phyloP scores from a whole-genome alignment of 176 grass and related monocot genomes.

The Neostapfia colusana region DNA sequence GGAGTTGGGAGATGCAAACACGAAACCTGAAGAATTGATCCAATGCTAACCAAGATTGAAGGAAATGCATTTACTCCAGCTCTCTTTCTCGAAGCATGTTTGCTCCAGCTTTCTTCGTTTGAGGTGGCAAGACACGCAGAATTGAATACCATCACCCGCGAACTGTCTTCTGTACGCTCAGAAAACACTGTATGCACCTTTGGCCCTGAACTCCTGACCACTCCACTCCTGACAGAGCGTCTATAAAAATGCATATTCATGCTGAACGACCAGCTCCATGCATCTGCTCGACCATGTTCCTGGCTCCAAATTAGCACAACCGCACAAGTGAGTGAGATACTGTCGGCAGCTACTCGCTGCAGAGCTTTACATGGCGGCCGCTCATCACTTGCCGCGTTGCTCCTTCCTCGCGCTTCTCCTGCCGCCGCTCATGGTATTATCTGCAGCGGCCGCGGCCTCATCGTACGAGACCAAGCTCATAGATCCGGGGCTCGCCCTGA shows the following conservation, averaged over 20 bases:
- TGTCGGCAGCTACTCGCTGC: neutral
- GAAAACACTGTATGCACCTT: neutral
- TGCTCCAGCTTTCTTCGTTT: too few relatives aligned
- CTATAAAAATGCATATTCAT: neutral
- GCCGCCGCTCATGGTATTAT: neutral
- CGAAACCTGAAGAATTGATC: neutral
- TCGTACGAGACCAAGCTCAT: conserved; percentile 42
- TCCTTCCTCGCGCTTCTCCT: conserved; percentile 21
- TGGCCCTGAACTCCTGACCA: neutral
- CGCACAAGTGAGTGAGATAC: neutral
- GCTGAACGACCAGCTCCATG: neutral
- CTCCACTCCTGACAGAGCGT: neutral
- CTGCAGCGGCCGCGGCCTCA: neutral
- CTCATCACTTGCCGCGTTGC: neutral
- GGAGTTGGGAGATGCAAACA: neutral
- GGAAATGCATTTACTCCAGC: too few relatives aligned
- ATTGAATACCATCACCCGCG: neutral
- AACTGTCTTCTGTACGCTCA: neutral
- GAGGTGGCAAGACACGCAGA: neutral
- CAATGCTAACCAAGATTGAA: neutral
- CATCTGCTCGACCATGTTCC: neutral
- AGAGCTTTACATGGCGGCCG: neutral
- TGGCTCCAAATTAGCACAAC: neutral
- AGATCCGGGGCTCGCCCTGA: conserved; percentile 35
- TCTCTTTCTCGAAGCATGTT: too few relatives aligned